These are phyloP conservation scores for Sabuloglossum arenarium DNA, from an alignment of 495 filamentous ascomycete species.

Conservation along the genomic window DNA sequence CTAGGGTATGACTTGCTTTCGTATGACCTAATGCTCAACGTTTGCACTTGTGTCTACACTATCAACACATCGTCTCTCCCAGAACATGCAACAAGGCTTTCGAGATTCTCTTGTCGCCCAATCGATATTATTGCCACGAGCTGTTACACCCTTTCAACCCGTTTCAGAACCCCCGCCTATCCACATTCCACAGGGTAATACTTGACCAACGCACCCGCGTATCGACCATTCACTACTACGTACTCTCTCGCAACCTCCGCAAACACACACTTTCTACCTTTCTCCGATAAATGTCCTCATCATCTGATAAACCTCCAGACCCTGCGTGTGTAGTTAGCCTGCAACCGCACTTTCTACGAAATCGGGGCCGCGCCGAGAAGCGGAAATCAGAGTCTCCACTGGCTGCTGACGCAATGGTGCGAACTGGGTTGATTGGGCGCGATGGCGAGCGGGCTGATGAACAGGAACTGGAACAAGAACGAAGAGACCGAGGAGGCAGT, in stretches of 20 bases:
- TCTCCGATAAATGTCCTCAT: not conserved
- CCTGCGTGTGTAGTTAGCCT: not conserved
- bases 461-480: not conserved
- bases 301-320: not conserved
- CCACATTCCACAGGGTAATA: slow-evolving; percentile 1
- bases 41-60: not conserved
- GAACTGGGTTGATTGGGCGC: not conserved
- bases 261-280: not conserved
- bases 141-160: not conserved
- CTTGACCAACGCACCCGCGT: slow-evolving; percentile 2
- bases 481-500: not conserved
- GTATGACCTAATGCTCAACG: not conserved
- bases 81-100: not conserved
- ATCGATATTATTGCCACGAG: not conserved
- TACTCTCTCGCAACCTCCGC: not conserved
- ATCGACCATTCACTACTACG: not conserved
- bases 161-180: slow-evolving; percentile 1
- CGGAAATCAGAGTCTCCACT: not conserved
- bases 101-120: not conserved
- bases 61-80: not conserved
- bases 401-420: not conserved
- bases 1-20: not conserved
- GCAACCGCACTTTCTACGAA: not conserved
- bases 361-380: not conserved
- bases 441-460: not conserved